Conservation (phyloP, 768 basidiomycete genomes). For the Pulveroboletus sp. region DNA sequence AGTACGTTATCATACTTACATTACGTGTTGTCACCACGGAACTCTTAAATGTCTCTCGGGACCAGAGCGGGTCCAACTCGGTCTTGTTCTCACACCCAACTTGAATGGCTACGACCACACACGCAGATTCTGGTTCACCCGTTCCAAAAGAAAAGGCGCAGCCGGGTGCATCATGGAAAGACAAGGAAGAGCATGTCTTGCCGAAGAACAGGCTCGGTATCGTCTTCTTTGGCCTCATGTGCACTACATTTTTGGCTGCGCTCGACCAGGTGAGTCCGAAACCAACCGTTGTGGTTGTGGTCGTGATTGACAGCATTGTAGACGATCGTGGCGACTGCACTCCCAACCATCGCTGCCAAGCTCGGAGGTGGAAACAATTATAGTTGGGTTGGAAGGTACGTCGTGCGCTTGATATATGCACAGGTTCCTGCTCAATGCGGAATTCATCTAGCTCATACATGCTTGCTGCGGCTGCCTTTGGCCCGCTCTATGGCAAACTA, state of each 20-base stretch:
- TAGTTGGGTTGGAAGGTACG: constrained; percentile 72
- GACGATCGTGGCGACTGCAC: constrained; percentile 71
- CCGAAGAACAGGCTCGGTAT: constrained; percentile 33
- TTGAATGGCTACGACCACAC: too few relatives aligned
- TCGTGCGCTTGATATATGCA: not conserved
- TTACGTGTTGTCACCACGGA: too few relatives aligned
- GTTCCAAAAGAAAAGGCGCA: constrained; percentile 29
- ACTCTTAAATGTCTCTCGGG: not conserved
- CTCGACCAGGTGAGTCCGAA: constrained; percentile 51
- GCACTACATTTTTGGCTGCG: constrained; percentile 39
- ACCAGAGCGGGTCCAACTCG: too few relatives aligned
- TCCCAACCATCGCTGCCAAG: constrained; percentile 68
- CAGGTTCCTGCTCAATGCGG: not conserved
- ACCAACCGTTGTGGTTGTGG: not conserved
- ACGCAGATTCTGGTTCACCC: not conserved
- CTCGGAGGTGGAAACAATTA: constrained; percentile 63
- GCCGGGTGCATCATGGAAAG: constrained; percentile 55
- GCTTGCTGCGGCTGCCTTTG: constrained; percentile 61
- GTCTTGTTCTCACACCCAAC: too few relatives aligned
- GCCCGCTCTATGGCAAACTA: constrained; percentile 76
- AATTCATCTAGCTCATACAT: constrained; percentile 59
- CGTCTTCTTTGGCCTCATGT: constrained; percentile 31
- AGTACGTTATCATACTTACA: too few relatives aligned
- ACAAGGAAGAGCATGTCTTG: constrained; percentile 51
- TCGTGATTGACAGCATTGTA: constrained; percentile 17